Evolutionary conservation across 169 alveolate genomes (phyloP).

Genomic region (Babesia bigemina): DNA sequence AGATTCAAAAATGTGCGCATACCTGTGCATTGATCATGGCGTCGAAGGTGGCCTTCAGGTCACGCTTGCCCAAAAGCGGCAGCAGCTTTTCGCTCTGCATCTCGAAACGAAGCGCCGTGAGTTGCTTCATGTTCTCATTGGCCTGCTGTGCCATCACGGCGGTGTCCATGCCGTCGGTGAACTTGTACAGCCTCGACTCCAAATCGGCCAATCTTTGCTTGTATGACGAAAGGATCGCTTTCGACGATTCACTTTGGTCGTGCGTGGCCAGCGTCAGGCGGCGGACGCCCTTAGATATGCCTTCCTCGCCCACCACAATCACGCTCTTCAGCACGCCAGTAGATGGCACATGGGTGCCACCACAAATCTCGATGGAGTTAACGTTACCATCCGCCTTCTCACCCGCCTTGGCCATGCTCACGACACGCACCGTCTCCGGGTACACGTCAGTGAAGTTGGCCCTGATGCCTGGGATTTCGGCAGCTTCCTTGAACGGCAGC

Average conservation of each 20-base stretch:
- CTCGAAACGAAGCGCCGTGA: constrained; percentile 56
- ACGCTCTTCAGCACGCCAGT: constrained; percentile 78
- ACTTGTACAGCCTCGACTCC: constrained; percentile 62
- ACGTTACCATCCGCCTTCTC: constrained; percentile 69
- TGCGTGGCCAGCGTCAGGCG: constrained; percentile 86
- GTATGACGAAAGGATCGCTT: constrained; percentile 22
- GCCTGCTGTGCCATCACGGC: constrained; percentile 63
- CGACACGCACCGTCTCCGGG: constrained; percentile 92
- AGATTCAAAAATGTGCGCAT: neutral
- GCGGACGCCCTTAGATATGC: constrained; percentile 89
- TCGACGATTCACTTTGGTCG: constrained; percentile 76
- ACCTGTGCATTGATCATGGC: constrained; percentile 51
- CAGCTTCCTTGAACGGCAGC: constrained; percentile 72
- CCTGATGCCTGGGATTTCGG: constrained; percentile 78
- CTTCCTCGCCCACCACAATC: constrained; percentile 84
- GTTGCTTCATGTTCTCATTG: constrained; percentile 46
- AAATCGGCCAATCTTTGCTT: constrained; percentile 67
- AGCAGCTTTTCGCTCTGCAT: constrained; percentile 46
- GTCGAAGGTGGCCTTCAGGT: constrained; percentile 53
- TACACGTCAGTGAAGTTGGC: constrained; percentile 90
- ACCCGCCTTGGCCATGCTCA: constrained; percentile 81
- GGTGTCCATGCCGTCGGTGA: constrained; percentile 70
- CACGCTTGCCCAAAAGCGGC: constrained; percentile 44
- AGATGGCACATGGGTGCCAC: constrained; percentile 90
- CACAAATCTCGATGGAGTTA: constrained; percentile 88